Conservation (phyloP, 2,329 filamentous ascomycete species). For the Diaporthe batatas region DNA sequence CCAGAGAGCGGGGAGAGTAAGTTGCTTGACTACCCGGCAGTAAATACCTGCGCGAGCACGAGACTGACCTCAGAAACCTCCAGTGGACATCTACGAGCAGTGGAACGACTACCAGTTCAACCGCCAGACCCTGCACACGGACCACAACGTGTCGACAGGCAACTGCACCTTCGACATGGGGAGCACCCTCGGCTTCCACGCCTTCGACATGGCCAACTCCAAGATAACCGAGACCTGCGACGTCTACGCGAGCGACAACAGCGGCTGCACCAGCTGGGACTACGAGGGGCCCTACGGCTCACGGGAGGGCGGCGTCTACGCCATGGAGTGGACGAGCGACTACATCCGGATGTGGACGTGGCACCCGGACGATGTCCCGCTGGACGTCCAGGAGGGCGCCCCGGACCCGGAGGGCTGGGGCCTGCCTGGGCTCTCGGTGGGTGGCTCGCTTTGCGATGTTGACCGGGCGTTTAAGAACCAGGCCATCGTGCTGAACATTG, state of each 20-base stretch:
- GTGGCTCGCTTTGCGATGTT: constrained; percentile 72
- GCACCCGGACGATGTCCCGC: constrained; percentile 17
- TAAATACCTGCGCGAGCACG: rapidly evolving
- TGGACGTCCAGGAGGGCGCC: constrained; percentile 46
- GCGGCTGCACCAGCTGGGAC: constrained; percentile 31
- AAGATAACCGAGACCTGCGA: constrained; percentile 13
- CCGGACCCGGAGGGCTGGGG: constrained; percentile 77
- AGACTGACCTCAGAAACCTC: background rate
- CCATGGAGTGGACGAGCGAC: constrained; percentile 20
- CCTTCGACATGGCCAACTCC: constrained; percentile 33
- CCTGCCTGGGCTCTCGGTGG: constrained; percentile 72
- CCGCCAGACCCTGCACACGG: constrained; percentile 33
- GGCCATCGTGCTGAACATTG: constrained; percentile 80
- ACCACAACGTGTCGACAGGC: constrained; percentile 26
- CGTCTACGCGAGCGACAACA: constrained; percentile 14
- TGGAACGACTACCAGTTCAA: constrained; percentile 32
- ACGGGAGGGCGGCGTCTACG: constrained; percentile 2
- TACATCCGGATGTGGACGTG: constrained; percentile 35
- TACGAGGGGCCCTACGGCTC: constrained; percentile 24
- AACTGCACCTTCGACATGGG: constrained; percentile 30
- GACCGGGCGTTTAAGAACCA: constrained; percentile 73
- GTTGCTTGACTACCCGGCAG: rapidly evolving
- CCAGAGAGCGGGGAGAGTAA: constrained; percentile 32
- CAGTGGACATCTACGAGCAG: constrained; percentile 40
- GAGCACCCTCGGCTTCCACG: constrained; percentile 10